Percentiles rank a stretch among this genome's conserved stretches.
phyloP scores from a whole-genome alignment of 257 asterid species.

The Solanum tarapatanum region DNA sequence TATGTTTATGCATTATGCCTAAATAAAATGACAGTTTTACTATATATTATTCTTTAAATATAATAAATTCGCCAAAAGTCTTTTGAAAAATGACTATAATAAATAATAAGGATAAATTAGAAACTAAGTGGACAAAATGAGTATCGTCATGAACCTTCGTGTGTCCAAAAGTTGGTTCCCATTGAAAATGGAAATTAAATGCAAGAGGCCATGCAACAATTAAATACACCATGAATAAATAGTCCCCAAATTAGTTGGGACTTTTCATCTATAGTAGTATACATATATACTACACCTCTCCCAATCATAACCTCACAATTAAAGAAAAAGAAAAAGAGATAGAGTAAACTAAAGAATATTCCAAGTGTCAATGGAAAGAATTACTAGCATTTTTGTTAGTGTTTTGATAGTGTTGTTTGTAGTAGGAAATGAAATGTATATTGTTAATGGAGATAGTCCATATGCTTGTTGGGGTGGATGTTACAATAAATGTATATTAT shows the following conservation, averaged over 20 bases:
- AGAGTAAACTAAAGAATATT: background rate
- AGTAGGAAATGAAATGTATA: background rate
- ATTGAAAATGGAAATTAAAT: background rate
- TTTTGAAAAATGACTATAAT: too few species aligned
- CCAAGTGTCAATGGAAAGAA: slow-evolving; percentile 13
- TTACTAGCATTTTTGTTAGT: background rate
- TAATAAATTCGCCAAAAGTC: too few species aligned
- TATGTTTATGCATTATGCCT: too few species aligned
- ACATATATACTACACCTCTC: background rate
- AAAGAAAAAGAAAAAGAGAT: background rate
- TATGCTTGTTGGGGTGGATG: slow-evolving; percentile 60
- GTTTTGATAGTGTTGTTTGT: slow-evolving; percentile 3
- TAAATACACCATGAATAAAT: slow-evolving; percentile 12
- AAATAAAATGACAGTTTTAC: too few species aligned
- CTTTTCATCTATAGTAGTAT: slow-evolving; percentile 11
- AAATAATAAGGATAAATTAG: too few species aligned
- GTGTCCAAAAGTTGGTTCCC: background rate
- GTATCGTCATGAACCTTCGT: too few species aligned
- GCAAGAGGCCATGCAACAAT: background rate
- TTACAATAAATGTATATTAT: slow-evolving; percentile 30
- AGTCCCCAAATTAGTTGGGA: slow-evolving; percentile 21
- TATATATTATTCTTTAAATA: too few species aligned
- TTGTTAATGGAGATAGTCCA: slow-evolving; percentile 5
- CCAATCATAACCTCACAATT: background rate
- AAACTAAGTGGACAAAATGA: too few species aligned